Base-by-base conservation (phyloP, 805 yeast genomes). In the Brettanomyces anomalus region DNA sequence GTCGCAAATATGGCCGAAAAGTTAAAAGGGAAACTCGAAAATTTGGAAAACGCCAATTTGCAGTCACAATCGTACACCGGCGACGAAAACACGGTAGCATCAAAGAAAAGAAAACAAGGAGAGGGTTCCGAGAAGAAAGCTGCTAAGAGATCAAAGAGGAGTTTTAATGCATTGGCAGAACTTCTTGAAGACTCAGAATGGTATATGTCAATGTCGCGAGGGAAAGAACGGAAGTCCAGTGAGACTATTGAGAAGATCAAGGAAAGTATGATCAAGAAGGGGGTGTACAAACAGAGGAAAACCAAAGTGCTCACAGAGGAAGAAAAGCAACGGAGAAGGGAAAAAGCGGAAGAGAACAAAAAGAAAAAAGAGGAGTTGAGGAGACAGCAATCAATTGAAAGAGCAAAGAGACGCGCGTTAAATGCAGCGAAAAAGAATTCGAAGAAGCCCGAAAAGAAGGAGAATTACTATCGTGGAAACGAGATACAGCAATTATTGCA, bases 111-210 rank as follows among this genome's bases (percentile, higher is more conserved):
- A 24, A 24, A 24, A 24, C 2, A 24, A 24, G 28, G 10, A 3
- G 10, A 7, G 10, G 10, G 28, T 24, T 7, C 6, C 6, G 10
- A 24, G 28, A 24, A 24, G 28, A 2, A 24, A 24, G 28, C 10
- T 11, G 10, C 28, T 7, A 24, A 24, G 10, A 24, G 10, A 11
- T 7, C 28, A 24, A 24, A 24, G 10, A 24, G 28, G 28, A 24
- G 28, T 7, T 7, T 7, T 24, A 24, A 24, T 7, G 28, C 28
- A 24, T 41, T 56, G 36, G 49, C 43, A 4, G 35, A 35, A 32
- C 43, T 55, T 6, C 21, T 58, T 13, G 58, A 47, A 3, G 59
- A 55, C 39, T 51, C 58, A 8, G 56, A 53, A 33, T 60, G 64
- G 64, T 57, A 56, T 40, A 47, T 50, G 24, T 48, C 56, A 0